Evolutionary conservation across 208 protist species (phyloP), one percentile per base, ranked within the genome.

Genomic region (Vickermania spadyakhi): DNA sequence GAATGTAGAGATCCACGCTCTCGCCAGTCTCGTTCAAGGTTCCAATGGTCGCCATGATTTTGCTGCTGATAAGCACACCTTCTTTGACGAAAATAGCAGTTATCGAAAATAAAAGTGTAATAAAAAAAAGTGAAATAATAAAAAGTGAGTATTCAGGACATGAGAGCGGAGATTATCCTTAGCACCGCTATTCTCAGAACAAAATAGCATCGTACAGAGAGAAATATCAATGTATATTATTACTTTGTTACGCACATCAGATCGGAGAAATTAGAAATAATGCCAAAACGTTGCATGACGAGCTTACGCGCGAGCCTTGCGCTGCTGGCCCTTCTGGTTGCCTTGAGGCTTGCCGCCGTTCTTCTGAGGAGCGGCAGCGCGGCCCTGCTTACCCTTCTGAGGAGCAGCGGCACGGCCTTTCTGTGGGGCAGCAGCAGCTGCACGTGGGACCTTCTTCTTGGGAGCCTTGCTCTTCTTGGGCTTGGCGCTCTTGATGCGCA

Each of bases 1-100:
- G 96, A 72, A 96, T 95, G 88, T 98, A 98, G 29, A 98, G 75
- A 65, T 98, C 96, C 60, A 98, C 84, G 58, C 88, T 93, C 53
- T 84, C 71, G 54, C 86, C 89, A 66, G 94, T 86, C 61, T 91
- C 89, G 81, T 98, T 97, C 78, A 80, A 77, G 26, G 75, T 91
- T 69, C 87, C 87, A 60, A 94, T 93, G 71, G 82, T 76, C 64
- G 81, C 70, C 86, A 93, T 93, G 66, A 56, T 55, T 66, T 30
- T 18, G 28, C 23, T 13, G 26, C 3, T 3, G 3, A 30, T 14
- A 56, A 36, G 27, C 5, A 45, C 28, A 50, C 11, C 36, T 45
- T 45, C 18, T 27, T 56, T 30, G 25, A 18, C 11, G 52, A 56
- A 7, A 56, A 26, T 56, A 22, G 11, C 14, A 26, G 42, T 55